These are phyloP conservation scores for Amanita molliuscula DNA, from an alignment of 768 basidiomycete species.

Conservation along the genomic window DNA sequence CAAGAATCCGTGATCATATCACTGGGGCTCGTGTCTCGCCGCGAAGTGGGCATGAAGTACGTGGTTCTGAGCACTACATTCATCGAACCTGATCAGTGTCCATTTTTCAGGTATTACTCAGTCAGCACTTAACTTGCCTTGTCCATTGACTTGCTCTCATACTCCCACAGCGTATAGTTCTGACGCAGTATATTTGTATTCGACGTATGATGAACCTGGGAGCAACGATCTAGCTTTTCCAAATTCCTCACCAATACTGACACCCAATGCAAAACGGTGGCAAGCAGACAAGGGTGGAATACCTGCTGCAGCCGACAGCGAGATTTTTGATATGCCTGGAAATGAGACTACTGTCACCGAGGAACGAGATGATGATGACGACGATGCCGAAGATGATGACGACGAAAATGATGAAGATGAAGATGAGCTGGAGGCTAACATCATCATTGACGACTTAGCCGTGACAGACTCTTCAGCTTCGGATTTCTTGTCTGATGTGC, in stretches of 20 bases:
- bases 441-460: conserved; percentile 12
- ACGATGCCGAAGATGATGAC: not conserved
- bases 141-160: not conserved
- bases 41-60: conserved; percentile 68
- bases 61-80: conserved; percentile 6
- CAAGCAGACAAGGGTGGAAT: conserved; percentile 8
- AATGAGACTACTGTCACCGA: not conserved
- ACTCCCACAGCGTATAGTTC: conserved; percentile 52
- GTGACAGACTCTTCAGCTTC: conserved; percentile 15
- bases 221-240: conserved; percentile 12
- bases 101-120: conserved; percentile 44
- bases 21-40: conserved; percentile 67
- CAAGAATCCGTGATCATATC: conserved; percentile 44
- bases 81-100: not conserved
- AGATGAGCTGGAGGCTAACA: conserved; percentile 16
- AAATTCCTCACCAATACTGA: conserved; percentile 18
- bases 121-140: conserved; percentile 26
- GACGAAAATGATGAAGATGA: conserved; percentile 12
- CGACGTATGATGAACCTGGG: conserved; percentile 53
- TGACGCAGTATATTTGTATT: conserved; percentile 67
- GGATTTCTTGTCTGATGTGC: conserved; percentile 24
- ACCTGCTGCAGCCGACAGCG: not conserved
- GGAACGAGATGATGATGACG: not conserved
- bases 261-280: conserved; percentile 17
- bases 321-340: not conserved